phyloP scores from a whole-genome alignment of 2,329 filamentous ascomycete genomes.

The Diatrype stigma region DNA sequence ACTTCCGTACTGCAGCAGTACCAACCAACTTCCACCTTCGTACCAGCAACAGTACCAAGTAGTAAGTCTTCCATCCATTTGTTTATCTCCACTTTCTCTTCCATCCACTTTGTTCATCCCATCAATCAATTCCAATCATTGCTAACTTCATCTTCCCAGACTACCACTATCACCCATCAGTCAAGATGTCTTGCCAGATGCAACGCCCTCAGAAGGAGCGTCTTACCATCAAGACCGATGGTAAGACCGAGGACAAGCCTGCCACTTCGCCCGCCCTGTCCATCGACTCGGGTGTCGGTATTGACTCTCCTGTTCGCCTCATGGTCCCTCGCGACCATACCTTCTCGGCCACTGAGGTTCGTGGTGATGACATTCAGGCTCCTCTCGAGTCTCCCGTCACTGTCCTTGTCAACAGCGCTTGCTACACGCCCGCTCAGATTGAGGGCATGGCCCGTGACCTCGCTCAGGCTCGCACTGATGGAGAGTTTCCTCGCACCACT shows the following conservation, averaged over 20 bases:
- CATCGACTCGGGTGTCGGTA: not conserved
- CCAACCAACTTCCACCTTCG: not conserved
- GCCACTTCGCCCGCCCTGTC: not conserved
- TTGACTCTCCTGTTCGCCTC: not conserved
- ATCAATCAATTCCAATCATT: not conserved
- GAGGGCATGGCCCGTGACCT: constrained; percentile 28
- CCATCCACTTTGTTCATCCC: not conserved
- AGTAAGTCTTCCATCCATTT: not conserved
- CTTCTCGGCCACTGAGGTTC: not conserved
- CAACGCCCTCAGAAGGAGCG: no score
- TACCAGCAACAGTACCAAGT: not conserved
- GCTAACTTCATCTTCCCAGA: not conserved
- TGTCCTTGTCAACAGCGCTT: constrained; percentile 6
- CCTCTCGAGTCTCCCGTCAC: not conserved
- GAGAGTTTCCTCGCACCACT: constrained; percentile 28
- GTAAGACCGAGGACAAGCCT: not conserved
- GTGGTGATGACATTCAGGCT: not conserved
- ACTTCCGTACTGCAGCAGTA: no score
- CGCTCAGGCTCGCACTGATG: constrained; percentile 26
- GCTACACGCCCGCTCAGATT: constrained; percentile 12
- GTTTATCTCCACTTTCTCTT: not conserved
- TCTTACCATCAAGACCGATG: not conserved
- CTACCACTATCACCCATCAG: no score
- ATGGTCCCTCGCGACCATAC: not conserved
- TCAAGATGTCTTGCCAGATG: no score